Conservation (phyloP, 805 yeast species). For the Tetrapisispora taiwanensis region DNA sequence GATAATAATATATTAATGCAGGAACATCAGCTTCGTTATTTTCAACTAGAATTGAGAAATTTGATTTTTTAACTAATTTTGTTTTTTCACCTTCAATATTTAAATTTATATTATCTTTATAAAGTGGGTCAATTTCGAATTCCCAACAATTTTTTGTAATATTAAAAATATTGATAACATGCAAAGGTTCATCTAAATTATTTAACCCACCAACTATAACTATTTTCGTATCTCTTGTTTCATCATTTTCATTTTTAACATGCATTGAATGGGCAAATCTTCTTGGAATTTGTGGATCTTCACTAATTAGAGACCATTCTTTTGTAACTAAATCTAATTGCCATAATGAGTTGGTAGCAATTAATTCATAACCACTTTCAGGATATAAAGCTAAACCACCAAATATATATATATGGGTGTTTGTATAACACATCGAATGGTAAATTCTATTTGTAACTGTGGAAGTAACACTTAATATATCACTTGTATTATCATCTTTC, state of each 20-base stretch:
- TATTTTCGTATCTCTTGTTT: conserved; percentile 24
- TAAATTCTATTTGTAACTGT: conserved; percentile 35
- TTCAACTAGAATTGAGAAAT: conserved; percentile 20
- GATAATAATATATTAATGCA: neutral
- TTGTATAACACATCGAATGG: conserved; percentile 46
- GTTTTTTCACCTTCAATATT: conserved; percentile 16
- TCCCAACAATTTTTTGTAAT: conserved; percentile 26
- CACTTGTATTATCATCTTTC: neutral
- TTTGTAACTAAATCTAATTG: conserved; percentile 43
- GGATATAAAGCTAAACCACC: conserved; percentile 51
- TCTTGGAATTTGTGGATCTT: conserved; percentile 27
- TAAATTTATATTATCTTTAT: conserved; percentile 7
- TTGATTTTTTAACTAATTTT: conserved; percentile 6
- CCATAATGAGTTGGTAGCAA: conserved; percentile 61
- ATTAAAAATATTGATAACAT: conserved; percentile 25
- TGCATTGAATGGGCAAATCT: conserved; percentile 49
- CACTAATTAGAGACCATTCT: conserved; percentile 45
- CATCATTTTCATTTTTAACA: conserved; percentile 20
- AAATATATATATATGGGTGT: conserved; percentile 43
- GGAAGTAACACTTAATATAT: neutral
- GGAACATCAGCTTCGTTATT: conserved; percentile 5
- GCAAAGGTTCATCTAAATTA: conserved; percentile 24
- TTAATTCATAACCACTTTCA: conserved; percentile 28
- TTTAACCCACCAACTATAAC: conserved; percentile 28
- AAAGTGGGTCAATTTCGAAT: conserved; percentile 9